Percentiles rank a stretch among this genome's conserved stretches.
Conservation (phyloP, 2,329 filamentous ascomycete species). For the Davidsoniella eucalypti region DNA sequence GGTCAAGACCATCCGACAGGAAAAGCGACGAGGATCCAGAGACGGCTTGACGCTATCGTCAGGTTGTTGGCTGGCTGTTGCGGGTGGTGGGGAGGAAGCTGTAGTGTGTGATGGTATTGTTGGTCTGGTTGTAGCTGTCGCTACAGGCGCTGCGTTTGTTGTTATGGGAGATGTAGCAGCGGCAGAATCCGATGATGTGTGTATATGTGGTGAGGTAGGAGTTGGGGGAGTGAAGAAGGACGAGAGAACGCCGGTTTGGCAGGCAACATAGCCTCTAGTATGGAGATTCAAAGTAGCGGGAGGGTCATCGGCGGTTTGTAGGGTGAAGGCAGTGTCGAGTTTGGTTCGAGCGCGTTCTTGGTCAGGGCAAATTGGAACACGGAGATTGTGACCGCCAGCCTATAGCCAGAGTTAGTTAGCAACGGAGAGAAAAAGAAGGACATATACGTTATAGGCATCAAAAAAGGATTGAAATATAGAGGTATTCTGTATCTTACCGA, state of each 20-base stretch:
- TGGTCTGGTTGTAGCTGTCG: too few species aligned
- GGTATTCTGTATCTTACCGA: slow-evolving; percentile 23
- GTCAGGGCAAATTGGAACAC: not conserved
- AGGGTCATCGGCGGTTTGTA: slow-evolving; percentile 30
- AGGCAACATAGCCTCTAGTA: slow-evolving; percentile 31
- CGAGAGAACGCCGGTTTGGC: slow-evolving; percentile 28
- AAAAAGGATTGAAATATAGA: slow-evolving; percentile 13
- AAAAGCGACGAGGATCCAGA: slow-evolving; percentile 27
- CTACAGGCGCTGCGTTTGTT: too few species aligned
- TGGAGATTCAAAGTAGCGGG: slow-evolving; percentile 31
- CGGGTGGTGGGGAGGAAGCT: too few species aligned
- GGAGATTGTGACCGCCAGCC: slow-evolving; percentile 27
- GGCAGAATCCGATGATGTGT: too few species aligned
- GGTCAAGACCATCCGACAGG: slow-evolving; percentile 32
- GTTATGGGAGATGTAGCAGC: too few species aligned
- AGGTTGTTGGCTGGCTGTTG: too few species aligned
- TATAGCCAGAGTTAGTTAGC: slow-evolving; percentile 13
- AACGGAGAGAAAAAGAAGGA: slow-evolving; percentile 14
- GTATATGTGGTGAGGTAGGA: too few species aligned
- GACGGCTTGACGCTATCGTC: not conserved
- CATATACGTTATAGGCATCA: slow-evolving; percentile 14
- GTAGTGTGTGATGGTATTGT: too few species aligned
- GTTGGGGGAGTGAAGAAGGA: slow-evolving; percentile 20
- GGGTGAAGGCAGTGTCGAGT: slow-evolving; percentile 25
- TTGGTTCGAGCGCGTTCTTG: slow-evolving; percentile 5